These are phyloP conservation scores for Vicia sativa DNA, from an alignment of 306 rosid species.

Conservation along the genomic window DNA sequence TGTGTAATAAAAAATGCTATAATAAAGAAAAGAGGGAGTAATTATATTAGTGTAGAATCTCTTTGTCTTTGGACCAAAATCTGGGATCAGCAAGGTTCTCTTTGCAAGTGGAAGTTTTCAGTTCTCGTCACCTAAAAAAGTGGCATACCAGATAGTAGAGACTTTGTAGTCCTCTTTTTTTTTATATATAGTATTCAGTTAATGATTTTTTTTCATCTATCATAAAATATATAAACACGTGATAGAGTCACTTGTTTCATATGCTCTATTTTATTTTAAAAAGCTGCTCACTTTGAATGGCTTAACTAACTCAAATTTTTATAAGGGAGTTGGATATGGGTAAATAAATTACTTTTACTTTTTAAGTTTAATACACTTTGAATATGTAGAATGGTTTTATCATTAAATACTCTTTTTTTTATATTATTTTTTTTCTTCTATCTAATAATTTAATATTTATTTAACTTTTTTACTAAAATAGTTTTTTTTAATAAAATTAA, in stretches of 20 bases:
- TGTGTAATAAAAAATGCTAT: no score
- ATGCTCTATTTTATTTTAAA: background rate
- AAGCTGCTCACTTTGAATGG: background rate
- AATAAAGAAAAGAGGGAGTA: no score
- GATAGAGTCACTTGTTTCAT: background rate
- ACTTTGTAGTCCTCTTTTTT: background rate
- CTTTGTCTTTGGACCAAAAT: background rate
- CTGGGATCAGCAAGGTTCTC: background rate
- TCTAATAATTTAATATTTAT: no score
- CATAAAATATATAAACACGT: background rate
- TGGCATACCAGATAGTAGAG: conserved; percentile 13
- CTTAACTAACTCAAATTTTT: no score
- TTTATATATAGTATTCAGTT: background rate
- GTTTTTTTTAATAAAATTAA: no score
- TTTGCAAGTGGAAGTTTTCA: conserved; percentile 8
- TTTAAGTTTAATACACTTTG: no score
- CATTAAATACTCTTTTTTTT: no score
- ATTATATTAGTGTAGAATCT: background rate
- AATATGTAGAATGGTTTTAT: no score
- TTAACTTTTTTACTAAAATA: no score
- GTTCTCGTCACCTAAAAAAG: conserved; percentile 9
- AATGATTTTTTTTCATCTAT: background rate
- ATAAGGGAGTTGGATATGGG: no score
- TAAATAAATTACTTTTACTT: no score
- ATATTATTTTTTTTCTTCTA: no score